These are phyloP conservation scores for Eimeria maxima DNA, from an alignment of 169 alveolate species.

Conservation along the genomic window DNA sequence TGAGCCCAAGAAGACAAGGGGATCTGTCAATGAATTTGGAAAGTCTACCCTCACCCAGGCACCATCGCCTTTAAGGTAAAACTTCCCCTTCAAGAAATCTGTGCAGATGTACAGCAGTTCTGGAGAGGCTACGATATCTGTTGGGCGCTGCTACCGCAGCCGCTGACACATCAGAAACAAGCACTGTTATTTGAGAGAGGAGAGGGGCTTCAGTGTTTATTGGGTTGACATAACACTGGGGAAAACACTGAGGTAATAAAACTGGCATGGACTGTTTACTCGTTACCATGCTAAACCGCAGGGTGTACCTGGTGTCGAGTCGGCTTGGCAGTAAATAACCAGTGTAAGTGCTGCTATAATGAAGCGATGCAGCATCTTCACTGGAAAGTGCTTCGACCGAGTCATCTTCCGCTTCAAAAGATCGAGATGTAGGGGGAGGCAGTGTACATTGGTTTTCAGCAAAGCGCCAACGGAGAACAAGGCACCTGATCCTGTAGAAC, in stretches of 20 bases:
- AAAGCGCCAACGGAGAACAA: not conserved
- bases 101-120: not conserved
- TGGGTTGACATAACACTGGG: not conserved
- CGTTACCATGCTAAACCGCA: not conserved
- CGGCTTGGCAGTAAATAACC: constrained; percentile 45
- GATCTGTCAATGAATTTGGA: not conserved
- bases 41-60: constrained; percentile 60
- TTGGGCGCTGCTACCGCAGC: not conserved
- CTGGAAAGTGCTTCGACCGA: not conserved
- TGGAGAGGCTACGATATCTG: not conserved
- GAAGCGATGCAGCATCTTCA: not conserved
- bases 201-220: not conserved
- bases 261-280: not conserved
- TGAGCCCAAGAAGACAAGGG: constrained; percentile 65
- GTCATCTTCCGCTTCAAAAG: constrained; percentile 1
- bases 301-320: constrained; percentile 39
- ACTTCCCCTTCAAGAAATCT: constrained; percentile 63
- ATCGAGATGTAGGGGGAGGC: not conserved
- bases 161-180: not conserved
- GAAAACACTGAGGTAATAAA: not conserved
- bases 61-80: constrained; percentile 60
- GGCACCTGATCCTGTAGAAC: constrained; percentile 15
- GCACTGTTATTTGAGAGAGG: not conserved
- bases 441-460: not conserved
- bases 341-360: not conserved